phyloP scores from a whole-genome alignment of 1,284 basidiomycete species.

The Sporisorium sorghi region DNA sequence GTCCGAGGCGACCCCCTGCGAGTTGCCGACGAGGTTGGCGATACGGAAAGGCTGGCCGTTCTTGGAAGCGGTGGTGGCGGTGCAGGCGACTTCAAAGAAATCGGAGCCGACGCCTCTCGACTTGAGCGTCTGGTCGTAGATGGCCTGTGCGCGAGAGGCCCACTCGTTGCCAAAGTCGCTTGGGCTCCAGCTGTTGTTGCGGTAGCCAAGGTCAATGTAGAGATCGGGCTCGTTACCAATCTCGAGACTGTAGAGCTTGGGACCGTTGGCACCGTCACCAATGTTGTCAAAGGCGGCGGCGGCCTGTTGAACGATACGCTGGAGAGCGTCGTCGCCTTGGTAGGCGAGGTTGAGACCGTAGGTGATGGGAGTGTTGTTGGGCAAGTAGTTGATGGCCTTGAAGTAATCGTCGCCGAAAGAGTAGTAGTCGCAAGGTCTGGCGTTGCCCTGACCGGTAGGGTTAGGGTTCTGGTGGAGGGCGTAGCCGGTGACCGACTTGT shows the following conservation, averaged over 20 bases:
- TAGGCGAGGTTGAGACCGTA: slow-evolving; percentile 60
- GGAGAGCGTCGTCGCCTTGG: slow-evolving; percentile 32
- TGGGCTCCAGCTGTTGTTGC: slow-evolving; percentile 27
- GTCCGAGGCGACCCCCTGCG: slow-evolving; percentile 47
- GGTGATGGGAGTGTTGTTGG: slow-evolving; percentile 53
- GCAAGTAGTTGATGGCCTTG: slow-evolving; percentile 40
- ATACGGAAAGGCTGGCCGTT: slow-evolving; percentile 54
- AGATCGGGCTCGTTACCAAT: slow-evolving; percentile 63
- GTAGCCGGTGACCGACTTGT: slow-evolving; percentile 21
- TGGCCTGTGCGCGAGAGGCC: slow-evolving; percentile 32
- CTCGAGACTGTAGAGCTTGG: slow-evolving; percentile 55
- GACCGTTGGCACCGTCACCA: slow-evolving; percentile 21
- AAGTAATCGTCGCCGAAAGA: slow-evolving; percentile 53
- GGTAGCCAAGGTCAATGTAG: slow-evolving; percentile 51
- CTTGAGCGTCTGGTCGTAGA: slow-evolving; percentile 51
- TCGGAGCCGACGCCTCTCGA: slow-evolving; percentile 32
- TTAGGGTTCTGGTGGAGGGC: slow-evolving; percentile 29
- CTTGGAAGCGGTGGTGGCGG: slow-evolving; percentile 58
- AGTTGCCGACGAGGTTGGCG: slow-evolving; percentile 49
- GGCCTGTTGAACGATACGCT: slow-evolving; percentile 44
- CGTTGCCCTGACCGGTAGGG: slow-evolving; percentile 28
- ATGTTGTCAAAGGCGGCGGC: slow-evolving; percentile 37
- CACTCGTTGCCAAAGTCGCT: slow-evolving; percentile 53
- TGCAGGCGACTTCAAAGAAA: slow-evolving; percentile 60
- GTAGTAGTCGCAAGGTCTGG: slow-evolving; percentile 31